Evolutionary conservation across 345 rosid genomes (phyloP), one percentile per base, ranked within the genome.

Genomic region (Kernera saxatilis): DNA sequence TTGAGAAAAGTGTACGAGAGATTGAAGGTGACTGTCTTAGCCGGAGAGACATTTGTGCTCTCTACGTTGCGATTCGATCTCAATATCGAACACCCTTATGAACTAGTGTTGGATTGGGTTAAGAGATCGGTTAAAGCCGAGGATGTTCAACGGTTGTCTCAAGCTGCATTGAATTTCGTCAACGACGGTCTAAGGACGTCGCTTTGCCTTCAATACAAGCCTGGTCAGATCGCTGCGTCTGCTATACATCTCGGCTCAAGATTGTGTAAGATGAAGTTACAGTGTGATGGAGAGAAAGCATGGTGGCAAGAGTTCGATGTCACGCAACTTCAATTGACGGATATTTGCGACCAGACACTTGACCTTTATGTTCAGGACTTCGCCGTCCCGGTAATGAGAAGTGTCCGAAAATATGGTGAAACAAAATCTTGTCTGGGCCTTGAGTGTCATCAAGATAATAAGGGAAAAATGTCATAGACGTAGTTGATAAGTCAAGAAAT

Each of bases 1-100:
- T 30, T 21, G 12, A 43, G 9, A 44, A 33, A 69, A 8, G 55
- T n/a, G 35, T 55, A 11, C 8, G 73, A 44, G 45, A 32, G 2
- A n/a, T 1, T 55, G 44, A 69, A 69, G 23, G 8, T 2, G 7
- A 35, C 2, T 32, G 64, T 69, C 14, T 17, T 44, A 11, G 55
- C 35, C 9, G 73, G 73, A 0, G 73, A 69, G 73, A 69, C 44
- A 55, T 4, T 55, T n/a, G 73, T 69, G 45, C 25, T 69, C 25
- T 43, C 73, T 21, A 69, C 64, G 15, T 69, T 69, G 17, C 6
- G 45, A 18, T 69, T 23, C 55, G 73, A 69, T 43, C 45, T 69
- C 5, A 23, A 55, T 0, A 55, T 69, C 32, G 73, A 69, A 21
- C 54, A 69, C 2, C 44, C 73, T 69, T 55, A 55, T 55, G 5